phyloP scores from a whole-genome alignment of 2,329 filamentous ascomycete genomes.

The Coniochaeta prunicola region DNA sequence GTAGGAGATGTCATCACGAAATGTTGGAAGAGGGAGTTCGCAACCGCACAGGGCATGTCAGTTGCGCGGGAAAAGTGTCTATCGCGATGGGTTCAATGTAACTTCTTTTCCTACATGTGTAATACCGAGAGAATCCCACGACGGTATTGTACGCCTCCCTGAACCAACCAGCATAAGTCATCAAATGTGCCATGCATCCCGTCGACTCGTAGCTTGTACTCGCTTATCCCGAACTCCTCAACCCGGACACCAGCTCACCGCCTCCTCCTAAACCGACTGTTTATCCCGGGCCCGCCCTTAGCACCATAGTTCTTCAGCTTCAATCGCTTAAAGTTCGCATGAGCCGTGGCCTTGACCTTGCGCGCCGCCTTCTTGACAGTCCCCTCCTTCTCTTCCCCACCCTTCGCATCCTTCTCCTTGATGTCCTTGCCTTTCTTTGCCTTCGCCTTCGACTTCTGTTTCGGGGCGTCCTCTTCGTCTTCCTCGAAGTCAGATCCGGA shows the following conservation, averaged over 20 bases:
- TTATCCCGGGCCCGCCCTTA: conserved; percentile 53
- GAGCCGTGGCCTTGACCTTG: conserved; percentile 58
- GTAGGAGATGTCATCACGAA: too few relatives aligned
- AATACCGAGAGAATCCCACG: too few relatives aligned
- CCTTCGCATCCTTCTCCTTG: conserved; percentile 17
- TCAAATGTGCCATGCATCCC: too few relatives aligned
- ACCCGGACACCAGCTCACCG: conserved; percentile 15
- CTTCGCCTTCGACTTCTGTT: conserved; percentile 12
- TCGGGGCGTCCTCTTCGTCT: conserved; percentile 19
- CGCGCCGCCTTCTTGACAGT: conserved; percentile 43
- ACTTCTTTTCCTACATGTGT: too few relatives aligned
- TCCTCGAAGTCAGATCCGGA: conserved; percentile 27
- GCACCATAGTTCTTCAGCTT: conserved; percentile 55
- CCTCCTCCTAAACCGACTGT: conserved; percentile 51
- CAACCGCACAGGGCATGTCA: too few relatives aligned
- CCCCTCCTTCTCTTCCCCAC: conserved; percentile 23
- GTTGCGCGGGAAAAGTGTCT: too few relatives aligned
- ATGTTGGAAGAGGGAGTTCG: too few relatives aligned
- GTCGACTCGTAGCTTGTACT: too few relatives aligned
- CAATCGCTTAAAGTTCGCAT: conserved; percentile 59
- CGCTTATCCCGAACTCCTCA: not conserved
- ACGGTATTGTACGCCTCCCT: too few relatives aligned
- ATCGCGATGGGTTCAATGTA: too few relatives aligned
- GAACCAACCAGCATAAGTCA: too few relatives aligned
- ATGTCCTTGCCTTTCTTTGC: conserved; percentile 14